These are phyloP conservation scores for Tylopilus sp. DNA, from an alignment of 768 basidiomycete species.

Conservation along the genomic window DNA sequence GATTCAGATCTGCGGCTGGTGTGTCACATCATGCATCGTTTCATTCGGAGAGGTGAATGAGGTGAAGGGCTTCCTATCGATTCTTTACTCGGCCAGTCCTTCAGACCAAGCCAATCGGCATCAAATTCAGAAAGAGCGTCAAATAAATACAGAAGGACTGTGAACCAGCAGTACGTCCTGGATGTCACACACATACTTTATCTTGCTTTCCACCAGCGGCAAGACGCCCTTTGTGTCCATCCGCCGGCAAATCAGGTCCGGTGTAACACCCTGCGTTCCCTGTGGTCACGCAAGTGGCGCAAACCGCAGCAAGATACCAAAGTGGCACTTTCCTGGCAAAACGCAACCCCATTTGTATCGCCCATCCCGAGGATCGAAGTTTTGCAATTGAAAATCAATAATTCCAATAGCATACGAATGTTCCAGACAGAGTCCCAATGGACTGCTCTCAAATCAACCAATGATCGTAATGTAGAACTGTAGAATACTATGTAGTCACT, in stretches of 20 bases:
- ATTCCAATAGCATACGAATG: slow-evolving; percentile 4
- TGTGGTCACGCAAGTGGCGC: no score
- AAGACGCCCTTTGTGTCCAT: background rate
- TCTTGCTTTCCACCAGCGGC: slow-evolving; percentile 1
- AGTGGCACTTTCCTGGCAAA: background rate
- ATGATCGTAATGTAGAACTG: no score
- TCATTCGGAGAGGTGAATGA: no score
- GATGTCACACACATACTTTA: background rate
- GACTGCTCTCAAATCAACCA: background rate
- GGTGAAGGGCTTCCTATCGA: no score
- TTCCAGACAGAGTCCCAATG: background rate
- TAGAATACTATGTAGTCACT: no score
- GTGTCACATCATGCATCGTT: no score
- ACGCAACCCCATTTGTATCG: background rate
- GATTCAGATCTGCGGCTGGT: no score
- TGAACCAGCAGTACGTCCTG: slow-evolving; percentile 8
- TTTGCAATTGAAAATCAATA: slow-evolving; percentile 5
- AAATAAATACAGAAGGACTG: background rate
- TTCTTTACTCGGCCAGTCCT: no score
- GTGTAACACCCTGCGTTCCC: no score
- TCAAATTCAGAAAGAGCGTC: no score
- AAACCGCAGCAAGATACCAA: slow-evolving; percentile 7
- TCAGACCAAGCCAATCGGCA: no score
- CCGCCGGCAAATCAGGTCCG: background rate
- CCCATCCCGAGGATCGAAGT: no score